Evolutionary conservation across 768 basidiomycete species (phyloP), one percentile per base, ranked within the genome.

Genomic region (Leucosporidium yakuticum): DNA sequence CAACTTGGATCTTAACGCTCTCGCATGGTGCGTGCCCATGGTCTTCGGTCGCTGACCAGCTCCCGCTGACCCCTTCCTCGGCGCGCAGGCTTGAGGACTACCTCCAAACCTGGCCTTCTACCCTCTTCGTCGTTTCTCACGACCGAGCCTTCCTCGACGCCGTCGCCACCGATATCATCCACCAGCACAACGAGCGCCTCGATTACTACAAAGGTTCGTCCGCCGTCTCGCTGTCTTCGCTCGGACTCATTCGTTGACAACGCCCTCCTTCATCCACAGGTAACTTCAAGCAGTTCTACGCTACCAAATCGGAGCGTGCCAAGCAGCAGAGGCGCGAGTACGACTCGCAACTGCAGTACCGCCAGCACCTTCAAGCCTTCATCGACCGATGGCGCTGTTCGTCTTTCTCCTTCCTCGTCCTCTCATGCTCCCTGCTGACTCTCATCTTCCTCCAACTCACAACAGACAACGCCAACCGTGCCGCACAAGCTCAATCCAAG

Each of bases 281-380:
- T 49, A 98, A 98, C 81, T 99, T 98, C 79, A 87, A 90, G 1
- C 94, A 98, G 78, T 98, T 99, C 83, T 98, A 99, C 78, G 94
- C 95, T 2, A 98, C 95, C 27, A 97, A 98, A 80, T 90, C 88
- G 6, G 96, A 98, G 77, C 88, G 96, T 32, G 89, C 92, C 74
- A 86, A 87, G 67, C 93, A 93, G 76, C 80, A 94, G 69, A 77
- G 76, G 79, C 86, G 85, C 79, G 95, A 98, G 78, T 99, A 98
- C 79, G 95, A 98, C 44, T 83, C 91, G 0, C 96, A 99, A 79
- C 87, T 96, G 85, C 88, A 89, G 15, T 98, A 98, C 77, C 85
- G 96, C 64, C 89, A 89, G 75, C 91, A 96, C 81, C 80, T 98
- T 36, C 95, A 98, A 77, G 93, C 95, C 0, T 99, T 96, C 81